These are phyloP conservation scores for Wickerhamiella kurtzmanii DNA, from an alignment of 805 yeast species.

Conservation along the genomic window DNA sequence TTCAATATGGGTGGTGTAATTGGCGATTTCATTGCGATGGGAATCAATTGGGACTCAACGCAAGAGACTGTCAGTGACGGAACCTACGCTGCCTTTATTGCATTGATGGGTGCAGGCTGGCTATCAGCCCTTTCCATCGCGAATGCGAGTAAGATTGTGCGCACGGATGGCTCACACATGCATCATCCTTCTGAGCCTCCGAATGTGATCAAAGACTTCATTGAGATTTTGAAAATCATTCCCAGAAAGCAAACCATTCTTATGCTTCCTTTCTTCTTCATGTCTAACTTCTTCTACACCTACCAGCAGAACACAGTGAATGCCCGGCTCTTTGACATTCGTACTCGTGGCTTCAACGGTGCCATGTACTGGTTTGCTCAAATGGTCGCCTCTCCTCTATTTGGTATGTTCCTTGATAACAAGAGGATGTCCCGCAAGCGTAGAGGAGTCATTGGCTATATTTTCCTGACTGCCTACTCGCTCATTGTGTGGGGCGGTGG, in stretches of 20 bases:
- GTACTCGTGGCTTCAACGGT: conserved; percentile 50
- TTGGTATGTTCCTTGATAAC: conserved; percentile 39
- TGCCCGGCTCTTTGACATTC: conserved; percentile 40
- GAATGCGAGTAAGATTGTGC: conserved; percentile 7
- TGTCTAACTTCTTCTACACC: conserved; percentile 55
- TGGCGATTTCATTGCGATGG: conserved; percentile 45
- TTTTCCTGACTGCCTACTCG: conserved; percentile 28
- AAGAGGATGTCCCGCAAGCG: conserved; percentile 27
- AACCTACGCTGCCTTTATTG: conserved; percentile 42
- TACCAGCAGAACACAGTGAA: conserved; percentile 50
- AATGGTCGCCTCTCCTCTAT: conserved; percentile 40
- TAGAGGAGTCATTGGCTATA: conserved; percentile 35
- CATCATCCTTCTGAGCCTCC: conserved; percentile 4
- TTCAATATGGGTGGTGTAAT: conserved; percentile 52
- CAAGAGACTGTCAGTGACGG: conserved; percentile 32
- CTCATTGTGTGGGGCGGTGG: conserved; percentile 51
- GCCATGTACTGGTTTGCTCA: conserved; percentile 48
- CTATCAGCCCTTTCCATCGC: conserved; percentile 21
- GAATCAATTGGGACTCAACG: conserved; percentile 32
- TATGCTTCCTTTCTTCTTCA: conserved; percentile 48
- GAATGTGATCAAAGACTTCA: conserved; percentile 32
- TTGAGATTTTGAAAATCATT: conserved; percentile 28
- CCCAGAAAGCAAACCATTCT: conserved; percentile 32
- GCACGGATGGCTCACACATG: conserved; percentile 11
- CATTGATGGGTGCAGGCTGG: conserved; percentile 38